phyloP scores from a whole-genome alignment of 2,329 filamentous ascomycete species.

The Chrysosporium keratinophilum region DNA sequence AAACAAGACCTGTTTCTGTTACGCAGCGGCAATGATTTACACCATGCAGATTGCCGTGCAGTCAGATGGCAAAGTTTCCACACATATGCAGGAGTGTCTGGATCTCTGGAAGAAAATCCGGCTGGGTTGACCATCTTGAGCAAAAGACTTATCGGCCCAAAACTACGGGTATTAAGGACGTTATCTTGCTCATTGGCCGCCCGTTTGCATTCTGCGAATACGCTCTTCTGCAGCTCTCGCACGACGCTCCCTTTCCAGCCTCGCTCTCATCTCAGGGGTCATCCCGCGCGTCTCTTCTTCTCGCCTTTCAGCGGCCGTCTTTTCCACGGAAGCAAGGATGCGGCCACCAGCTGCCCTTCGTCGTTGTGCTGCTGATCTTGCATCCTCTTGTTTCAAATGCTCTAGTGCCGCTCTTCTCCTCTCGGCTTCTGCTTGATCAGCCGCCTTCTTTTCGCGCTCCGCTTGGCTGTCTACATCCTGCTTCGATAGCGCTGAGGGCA shows the following conservation, averaged over 20 bases:
- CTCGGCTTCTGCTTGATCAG: slow-evolving; percentile 56
- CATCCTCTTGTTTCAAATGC: slow-evolving; percentile 56
- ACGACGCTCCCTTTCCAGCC: slow-evolving; percentile 75
- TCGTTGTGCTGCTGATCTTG: slow-evolving; percentile 33
- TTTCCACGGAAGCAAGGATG: slow-evolving; percentile 50
- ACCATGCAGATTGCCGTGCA: slow-evolving; percentile 18
- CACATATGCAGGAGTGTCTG: slow-evolving; percentile 25
- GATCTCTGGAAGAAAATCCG: slow-evolving; percentile 24
- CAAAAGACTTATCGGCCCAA: background rate
- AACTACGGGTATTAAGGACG: background rate
- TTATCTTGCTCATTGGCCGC: background rate
- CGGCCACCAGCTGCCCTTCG: slow-evolving; percentile 45
- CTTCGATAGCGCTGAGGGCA: slow-evolving; percentile 61
- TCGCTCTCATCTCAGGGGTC: slow-evolving; percentile 76
- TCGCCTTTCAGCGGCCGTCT: slow-evolving; percentile 68
- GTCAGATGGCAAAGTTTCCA: slow-evolving; percentile 18
- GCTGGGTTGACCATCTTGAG: slow-evolving; percentile 18
- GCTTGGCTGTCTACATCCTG: slow-evolving; percentile 60
- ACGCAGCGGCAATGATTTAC: slow-evolving; percentile 21
- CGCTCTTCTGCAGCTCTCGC: slow-evolving; percentile 87
- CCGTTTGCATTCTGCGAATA: slow-evolving; percentile 54
- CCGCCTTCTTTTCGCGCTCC: slow-evolving; percentile 59
- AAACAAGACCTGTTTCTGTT: slow-evolving; percentile 21
- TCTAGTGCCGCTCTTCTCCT: slow-evolving; percentile 65
- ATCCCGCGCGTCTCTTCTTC: slow-evolving; percentile 77